Conservation (phyloP, 441 rosid species). For the Kokia cookei region DNA sequence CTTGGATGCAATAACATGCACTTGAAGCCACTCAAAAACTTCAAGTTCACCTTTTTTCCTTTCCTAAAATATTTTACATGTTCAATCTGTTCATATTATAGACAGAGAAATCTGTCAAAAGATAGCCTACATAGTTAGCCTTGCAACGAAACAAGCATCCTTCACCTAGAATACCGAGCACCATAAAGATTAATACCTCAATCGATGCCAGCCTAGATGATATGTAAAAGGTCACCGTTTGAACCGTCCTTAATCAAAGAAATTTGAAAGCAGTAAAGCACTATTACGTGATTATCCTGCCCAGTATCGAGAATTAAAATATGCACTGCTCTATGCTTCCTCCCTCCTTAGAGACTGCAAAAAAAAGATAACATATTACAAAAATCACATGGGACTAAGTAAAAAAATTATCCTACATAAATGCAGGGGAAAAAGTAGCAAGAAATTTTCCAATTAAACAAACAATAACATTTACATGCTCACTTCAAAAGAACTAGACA, state of each 20-base stretch:
- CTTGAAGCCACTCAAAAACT: conserved; percentile 68
- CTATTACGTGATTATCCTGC: conserved; percentile 74
- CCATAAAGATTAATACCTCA: background rate
- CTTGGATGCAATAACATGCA: conserved; percentile 61
- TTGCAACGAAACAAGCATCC: conserved; percentile 1
- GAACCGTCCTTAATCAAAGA: background rate
- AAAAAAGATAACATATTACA: conserved; percentile 1
- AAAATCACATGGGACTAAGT: background rate
- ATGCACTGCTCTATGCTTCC: conserved; percentile 41
- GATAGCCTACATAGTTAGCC: background rate
- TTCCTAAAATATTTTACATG: conserved; percentile 59
- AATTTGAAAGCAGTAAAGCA: conserved; percentile 25
- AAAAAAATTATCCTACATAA: background rate
- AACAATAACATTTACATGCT: background rate
- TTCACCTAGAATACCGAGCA: background rate
- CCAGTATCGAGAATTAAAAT: conserved; percentile 79
- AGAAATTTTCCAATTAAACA: background rate
- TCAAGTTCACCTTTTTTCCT: conserved; percentile 46
- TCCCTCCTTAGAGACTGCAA: conserved; percentile 66
- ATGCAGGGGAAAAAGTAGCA: background rate
- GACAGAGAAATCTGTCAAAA: conserved; percentile 9
- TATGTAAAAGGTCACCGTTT: background rate
- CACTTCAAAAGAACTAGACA: background rate
- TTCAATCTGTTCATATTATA: conserved; percentile 40
- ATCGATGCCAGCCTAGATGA: background rate